Evolutionary conservation across 2,329 filamentous ascomycete genomes (phyloP), one percentile per base, ranked within the genome.

Genomic region (Phoma sp.): DNA sequence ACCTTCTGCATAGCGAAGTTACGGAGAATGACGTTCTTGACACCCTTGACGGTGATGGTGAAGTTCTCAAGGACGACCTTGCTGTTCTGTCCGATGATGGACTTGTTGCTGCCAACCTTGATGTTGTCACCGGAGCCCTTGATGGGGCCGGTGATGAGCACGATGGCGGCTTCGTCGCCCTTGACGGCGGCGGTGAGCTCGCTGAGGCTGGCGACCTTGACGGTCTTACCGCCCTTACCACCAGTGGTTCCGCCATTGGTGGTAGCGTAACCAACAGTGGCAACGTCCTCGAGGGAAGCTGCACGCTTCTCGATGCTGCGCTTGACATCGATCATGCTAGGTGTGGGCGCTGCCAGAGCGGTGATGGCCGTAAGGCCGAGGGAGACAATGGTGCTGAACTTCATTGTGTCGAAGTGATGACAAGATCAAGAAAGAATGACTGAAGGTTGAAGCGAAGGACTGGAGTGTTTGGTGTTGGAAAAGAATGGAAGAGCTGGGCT

Each of bases 1-100:
- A 84, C 80, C 52, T 83, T 80, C 57, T 76, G 68, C 57, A 84
- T 79, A 59, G 81, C 81, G 33, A 86, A 68, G 73, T 86, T 86
- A 41, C 81, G 81, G 43, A 86, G 67, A 51, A 86, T 85, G 43
- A 86, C 83, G 60, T 86, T 86, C 53, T 67, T 77, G 17, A 71
- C 74, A 33, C 74, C 67, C 68, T 80, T 80, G 61, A 85, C 72
- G 50, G 76, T 78, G 43, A 85, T 71, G 7, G 79, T 79, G 49
- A 80, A 71, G 45, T 78, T 76, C n/a, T 76, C 73, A 21, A 84
- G 73, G 43, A 74, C 75, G 33, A 76, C 79, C 43, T 73, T 73
- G 35, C 76, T 74, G 45, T 81, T 77, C 52, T 81, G 76, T 51
- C 82, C 83, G 48, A 84, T 74, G 58, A 85, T 74, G 21, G 78